Conservation (phyloP, 1,139 yeast genomes). For the Cylindricascospora bacillispora region DNA sequence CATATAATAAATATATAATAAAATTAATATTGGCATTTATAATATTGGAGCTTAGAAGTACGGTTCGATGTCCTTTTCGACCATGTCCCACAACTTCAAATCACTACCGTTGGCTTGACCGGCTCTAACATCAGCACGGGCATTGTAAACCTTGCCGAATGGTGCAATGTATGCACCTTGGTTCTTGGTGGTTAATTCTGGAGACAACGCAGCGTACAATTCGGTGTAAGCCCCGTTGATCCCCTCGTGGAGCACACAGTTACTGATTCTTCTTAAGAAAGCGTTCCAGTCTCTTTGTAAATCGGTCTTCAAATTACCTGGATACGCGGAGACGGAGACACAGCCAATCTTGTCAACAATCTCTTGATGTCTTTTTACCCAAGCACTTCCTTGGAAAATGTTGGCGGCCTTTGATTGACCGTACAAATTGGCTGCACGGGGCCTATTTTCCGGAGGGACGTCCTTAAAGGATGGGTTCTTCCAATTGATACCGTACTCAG, state of each 20-base stretch:
- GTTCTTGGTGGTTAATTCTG: constrained; percentile 25
- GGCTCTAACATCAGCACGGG: constrained; percentile 19
- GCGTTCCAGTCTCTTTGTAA: constrained; percentile 27
- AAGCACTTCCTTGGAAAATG: constrained; percentile 32
- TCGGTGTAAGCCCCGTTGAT: constrained; percentile 33
- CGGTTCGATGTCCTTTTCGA: constrained; percentile 10
- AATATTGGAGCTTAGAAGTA: constrained; percentile 4
- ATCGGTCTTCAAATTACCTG: constrained; percentile 35
- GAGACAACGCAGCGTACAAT: constrained; percentile 30
- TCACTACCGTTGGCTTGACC: constrained; percentile 19
- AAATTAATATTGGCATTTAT: too few species aligned
- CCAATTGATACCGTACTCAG: constrained; percentile 31
- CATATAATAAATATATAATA: too few species aligned
- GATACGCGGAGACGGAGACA: constrained; percentile 33
- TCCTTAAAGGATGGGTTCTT: constrained; percentile 26
- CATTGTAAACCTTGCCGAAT: constrained; percentile 19
- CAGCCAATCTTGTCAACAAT: constrained; percentile 23
- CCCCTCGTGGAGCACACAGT: constrained; percentile 18
- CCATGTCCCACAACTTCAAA: constrained; percentile 15
- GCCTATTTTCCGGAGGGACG: constrained; percentile 20
- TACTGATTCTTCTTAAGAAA: constrained; percentile 6
- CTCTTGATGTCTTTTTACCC: constrained; percentile 29
- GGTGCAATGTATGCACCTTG: constrained; percentile 27
- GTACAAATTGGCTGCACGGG: constrained; percentile 11
- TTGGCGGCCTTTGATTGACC: constrained; percentile 40